Conservation (phyloP, 2,329 filamentous ascomycete species). For the Penicillium sp. region DNA sequence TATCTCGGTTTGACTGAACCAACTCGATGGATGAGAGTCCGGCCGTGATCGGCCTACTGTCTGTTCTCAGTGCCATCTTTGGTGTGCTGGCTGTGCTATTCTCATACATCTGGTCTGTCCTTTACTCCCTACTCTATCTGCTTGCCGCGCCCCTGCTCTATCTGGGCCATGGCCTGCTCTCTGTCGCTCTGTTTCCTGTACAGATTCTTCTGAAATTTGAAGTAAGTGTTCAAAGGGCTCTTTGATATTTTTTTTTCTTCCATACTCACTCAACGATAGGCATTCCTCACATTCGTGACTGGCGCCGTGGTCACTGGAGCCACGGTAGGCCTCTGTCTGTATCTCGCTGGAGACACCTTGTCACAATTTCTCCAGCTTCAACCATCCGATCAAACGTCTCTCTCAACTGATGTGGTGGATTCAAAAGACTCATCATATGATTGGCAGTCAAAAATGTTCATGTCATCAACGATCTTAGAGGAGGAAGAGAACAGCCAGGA, state of each 20-base stretch:
- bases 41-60: conserved; percentile 5
- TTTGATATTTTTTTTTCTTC: not conserved
- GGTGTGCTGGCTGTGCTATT: conserved; percentile 13
- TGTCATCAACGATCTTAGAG: conserved; percentile 33
- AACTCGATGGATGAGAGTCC: conserved; percentile 1
- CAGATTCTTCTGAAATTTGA: conserved; percentile 56
- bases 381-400: conserved; percentile 13
- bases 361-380: conserved; percentile 48
- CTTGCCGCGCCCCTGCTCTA: conserved; percentile 42
- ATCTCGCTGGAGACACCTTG: conserved; percentile 58
- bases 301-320: conserved; percentile 69
- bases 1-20: not conserved
- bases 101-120: conserved; percentile 17
- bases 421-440: conserved; percentile 12
- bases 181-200: conserved; percentile 57
- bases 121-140: conserved; percentile 10
- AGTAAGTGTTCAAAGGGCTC: conserved; percentile 40
- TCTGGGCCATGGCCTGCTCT: conserved; percentile 19
- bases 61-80: conserved; percentile 12
- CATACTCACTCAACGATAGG: conserved; percentile 6
- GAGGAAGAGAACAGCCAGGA: conserved; percentile 33
- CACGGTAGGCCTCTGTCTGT: conserved; percentile 61
- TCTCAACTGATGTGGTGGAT: conserved; percentile 10
- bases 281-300: conserved; percentile 21
- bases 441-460: conserved; percentile 20